Evolutionary conservation across 306 rosid species (phyloP).

Genomic region (Lithocarpus polystachyus): DNA sequence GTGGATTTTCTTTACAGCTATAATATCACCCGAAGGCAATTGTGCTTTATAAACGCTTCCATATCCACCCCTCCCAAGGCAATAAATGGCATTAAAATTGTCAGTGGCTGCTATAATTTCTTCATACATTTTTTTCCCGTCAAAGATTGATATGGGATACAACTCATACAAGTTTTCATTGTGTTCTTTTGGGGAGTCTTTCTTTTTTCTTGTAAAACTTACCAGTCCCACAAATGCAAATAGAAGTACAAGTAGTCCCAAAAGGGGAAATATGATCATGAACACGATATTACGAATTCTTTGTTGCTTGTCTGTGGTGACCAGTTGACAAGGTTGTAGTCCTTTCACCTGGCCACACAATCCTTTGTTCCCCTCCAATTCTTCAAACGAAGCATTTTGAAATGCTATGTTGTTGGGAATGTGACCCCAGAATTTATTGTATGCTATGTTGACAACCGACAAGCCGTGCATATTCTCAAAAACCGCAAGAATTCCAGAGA

Average conservation of each 20-base stretch:
- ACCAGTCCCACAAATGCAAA: neutral
- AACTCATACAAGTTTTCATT: neutral
- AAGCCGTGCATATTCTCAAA: constrained; percentile 7
- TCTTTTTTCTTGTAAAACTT: neutral
- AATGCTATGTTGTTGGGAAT: constrained; percentile 15
- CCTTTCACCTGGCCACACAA: constrained; percentile 10
- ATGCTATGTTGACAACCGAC: constrained; percentile 4
- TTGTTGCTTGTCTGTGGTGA: neutral
- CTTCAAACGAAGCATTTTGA: neutral
- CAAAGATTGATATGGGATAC: neutral
- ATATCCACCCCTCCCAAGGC: constrained; percentile 31
- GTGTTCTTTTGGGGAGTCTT: neutral
- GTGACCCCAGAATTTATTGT: constrained; percentile 16
- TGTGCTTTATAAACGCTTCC: constrained; percentile 25
- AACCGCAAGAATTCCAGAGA: constrained; percentile 1
- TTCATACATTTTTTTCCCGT: constrained; percentile 8
- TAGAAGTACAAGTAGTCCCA: neutral
- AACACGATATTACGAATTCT: neutral
- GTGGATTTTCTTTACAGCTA: constrained; percentile 19
- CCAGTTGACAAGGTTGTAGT: neutral
- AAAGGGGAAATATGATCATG: neutral
- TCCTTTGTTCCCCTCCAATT: constrained; percentile 15
- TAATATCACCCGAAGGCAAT: neutral
- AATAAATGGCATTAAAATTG: constrained; percentile 14
- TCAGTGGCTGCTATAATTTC: constrained; percentile 26